A percentile compares a stretch with the other conserved stretches of the same genome.
phyloP scores from a whole-genome alignment of 2,329 filamentous ascomycete genomes.

The Fusarium hostae region DNA sequence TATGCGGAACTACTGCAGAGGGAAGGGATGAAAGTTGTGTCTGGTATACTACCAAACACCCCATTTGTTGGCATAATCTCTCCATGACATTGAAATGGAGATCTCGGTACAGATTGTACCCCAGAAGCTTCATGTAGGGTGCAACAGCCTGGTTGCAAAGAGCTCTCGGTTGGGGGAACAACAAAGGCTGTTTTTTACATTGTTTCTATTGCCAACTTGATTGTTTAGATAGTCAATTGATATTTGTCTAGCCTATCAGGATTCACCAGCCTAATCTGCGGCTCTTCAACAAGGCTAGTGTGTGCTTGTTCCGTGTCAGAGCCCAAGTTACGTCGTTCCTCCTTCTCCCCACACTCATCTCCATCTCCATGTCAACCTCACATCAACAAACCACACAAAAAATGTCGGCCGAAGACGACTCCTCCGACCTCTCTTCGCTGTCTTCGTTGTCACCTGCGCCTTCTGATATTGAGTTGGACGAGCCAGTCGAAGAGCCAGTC shows the following conservation, averaged over 20 bases:
- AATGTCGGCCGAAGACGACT: slow-evolving; percentile 71
- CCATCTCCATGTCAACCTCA: slow-evolving; percentile 41
- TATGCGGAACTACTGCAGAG: background rate
- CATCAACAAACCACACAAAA: slow-evolving; percentile 47
- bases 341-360: slow-evolving; percentile 48
- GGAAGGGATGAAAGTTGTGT: background rate
- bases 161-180: background rate
- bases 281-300: slow-evolving; percentile 47
- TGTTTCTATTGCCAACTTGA: slow-evolving; percentile 27
- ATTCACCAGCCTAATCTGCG: slow-evolving; percentile 47
- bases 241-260: slow-evolving; percentile 47
- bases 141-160: background rate
- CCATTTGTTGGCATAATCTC: slow-evolving; percentile 6
- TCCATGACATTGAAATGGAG: background rate
- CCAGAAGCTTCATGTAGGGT: slow-evolving; percentile 9
- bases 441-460: slow-evolving; percentile 60
- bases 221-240: slow-evolving; percentile 38
- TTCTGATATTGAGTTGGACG: slow-evolving; percentile 63
- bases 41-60: background rate
- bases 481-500: slow-evolving; percentile 50
- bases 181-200: slow-evolving; percentile 19
- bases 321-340: slow-evolving; percentile 47
- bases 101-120: background rate
- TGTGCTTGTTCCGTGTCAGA: slow-evolving; percentile 45
- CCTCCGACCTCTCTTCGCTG: slow-evolving; percentile 71